Evolutionary conservation across 345 rosid genomes (phyloP).

Genomic region (Durio zibethinus): DNA sequence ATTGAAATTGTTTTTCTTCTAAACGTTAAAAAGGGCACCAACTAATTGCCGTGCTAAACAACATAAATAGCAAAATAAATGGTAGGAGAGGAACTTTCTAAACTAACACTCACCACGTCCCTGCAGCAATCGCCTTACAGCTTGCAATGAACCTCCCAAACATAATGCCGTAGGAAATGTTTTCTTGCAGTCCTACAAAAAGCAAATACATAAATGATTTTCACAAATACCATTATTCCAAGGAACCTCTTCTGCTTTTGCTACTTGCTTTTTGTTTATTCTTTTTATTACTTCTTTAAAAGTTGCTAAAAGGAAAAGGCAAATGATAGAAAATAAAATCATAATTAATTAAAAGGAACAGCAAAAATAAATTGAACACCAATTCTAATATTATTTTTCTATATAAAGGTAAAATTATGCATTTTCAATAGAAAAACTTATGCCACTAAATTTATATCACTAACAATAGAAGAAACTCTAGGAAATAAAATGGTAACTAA

Average conservation of each 20-base stretch:
- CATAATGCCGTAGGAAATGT: slow-evolving; percentile 75
- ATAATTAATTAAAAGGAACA: neutral
- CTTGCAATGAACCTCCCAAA: slow-evolving; percentile 77
- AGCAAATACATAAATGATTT: neutral
- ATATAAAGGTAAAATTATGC: neutral
- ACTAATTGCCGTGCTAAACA: neutral
- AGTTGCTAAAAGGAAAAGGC: neutral
- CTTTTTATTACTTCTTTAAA: neutral
- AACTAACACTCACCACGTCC: slow-evolving; percentile 65
- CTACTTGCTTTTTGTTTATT: neutral
- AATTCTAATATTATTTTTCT: neutral
- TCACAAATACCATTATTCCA: neutral
- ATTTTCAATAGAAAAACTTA: neutral
- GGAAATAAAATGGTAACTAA: neutral
- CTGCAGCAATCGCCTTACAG: slow-evolving; percentile 48
- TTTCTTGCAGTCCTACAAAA: slow-evolving; percentile 77
- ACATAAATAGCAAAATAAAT: neutral
- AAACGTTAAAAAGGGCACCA: neutral
- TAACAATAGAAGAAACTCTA: neutral
- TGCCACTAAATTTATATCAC: neutral
- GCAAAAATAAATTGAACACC: neutral
- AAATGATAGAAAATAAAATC: too few species aligned
- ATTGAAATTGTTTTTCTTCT: neutral
- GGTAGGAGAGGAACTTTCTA: neutral
- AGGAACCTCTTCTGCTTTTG: neutral